Percentiles rank a stretch among this genome's conserved stretches.
These are phyloP conservation scores for Ilyonectria sp. DNA, from an alignment of 2,329 filamentous ascomycete species.

Conservation along the genomic window DNA sequence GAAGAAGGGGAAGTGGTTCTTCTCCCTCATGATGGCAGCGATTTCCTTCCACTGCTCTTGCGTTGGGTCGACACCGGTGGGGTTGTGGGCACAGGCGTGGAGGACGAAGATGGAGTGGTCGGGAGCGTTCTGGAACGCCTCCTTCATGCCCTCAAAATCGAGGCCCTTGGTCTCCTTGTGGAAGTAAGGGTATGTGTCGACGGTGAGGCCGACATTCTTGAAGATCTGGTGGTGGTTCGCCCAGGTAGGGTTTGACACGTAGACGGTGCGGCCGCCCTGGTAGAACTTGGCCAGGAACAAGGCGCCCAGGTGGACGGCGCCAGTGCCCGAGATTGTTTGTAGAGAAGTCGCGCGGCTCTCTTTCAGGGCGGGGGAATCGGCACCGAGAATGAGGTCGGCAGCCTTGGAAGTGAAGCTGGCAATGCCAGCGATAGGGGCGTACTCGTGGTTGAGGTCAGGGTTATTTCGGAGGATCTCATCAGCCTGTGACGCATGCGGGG, in stretches of 20 bases:
- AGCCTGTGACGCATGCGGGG: constrained; percentile 71
- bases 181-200: constrained; percentile 95
- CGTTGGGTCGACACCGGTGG: constrained; percentile 95
- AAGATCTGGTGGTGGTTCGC: constrained; percentile 99
- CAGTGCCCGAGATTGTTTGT: constrained; percentile 97
- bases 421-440: constrained; percentile 94
- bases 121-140: constrained; percentile 78
- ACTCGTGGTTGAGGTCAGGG: constrained; percentile 96
- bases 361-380: constrained; percentile 83
- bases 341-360: constrained; percentile 87
- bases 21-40: constrained; percentile 80
- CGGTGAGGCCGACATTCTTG: constrained; percentile 84
- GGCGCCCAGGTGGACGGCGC: constrained; percentile 92
- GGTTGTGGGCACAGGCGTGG: constrained; percentile 98
- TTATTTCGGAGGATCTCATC: constrained; percentile 91
- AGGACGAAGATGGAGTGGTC: constrained; percentile 89
- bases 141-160: constrained; percentile 91
- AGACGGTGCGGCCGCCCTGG: constrained; percentile 80
- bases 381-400: constrained; percentile 89
- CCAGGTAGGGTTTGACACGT: constrained; percentile 97
- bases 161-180: constrained; percentile 89
- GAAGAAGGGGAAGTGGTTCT: constrained; percentile 97
- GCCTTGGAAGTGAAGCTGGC: constrained; percentile 89
- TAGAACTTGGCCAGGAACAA: constrained; percentile 97
- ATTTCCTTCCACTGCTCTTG: constrained; percentile 95